Base-by-base conservation (phyloP, 2,329 filamentous ascomycete genomes). In the Cordyceps militaris region DNA sequence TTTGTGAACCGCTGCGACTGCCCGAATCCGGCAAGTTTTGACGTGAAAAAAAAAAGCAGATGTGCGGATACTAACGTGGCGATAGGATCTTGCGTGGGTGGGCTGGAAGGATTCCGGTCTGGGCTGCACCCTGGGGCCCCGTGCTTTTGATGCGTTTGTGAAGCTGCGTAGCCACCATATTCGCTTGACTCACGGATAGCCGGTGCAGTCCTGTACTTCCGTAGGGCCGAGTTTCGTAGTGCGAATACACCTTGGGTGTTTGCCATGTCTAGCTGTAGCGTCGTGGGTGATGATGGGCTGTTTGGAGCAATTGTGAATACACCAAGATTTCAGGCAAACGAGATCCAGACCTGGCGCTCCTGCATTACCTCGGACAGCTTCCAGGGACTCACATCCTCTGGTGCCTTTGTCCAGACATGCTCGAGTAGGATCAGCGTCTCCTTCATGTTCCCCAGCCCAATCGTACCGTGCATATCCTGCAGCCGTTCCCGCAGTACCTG, bases 81-180 rank as follows among this genome's bases (percentile, higher is more conserved):
- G 21, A 61, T 43, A 92, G 89, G 91, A 96, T 72, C 82, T 96
- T 63, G 91, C 91, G 19, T 96, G 91, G 91, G 94, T 91, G 3
- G 93, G 93, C 11, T 97, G 91, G 91, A 97, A 97, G 78, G 91
- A 96, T 70, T 96, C 91, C 60, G 93, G 93, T 63, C 92, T 89
- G 72, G 93, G 93, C n/a, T 87, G 91, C 65, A 97, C 92, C 9
- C 75, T 97, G 66, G 94, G 91, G 74, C 86, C 78, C 65, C 96
- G 91, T 67, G 93, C 92, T 11, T 97, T 95, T 69, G 93, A 97
- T 66, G 90, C 96, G 70, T 97, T 97, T 69, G 87, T 95, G 68
- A 96, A 94, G 79, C 80, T 96, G 66, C 96, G 97, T 85, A 96
- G 89, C 78, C 95, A 88, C 72, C 93, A 97, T 26, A 21, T 51